Conservation (phyloP, 805 yeast genomes). For the Wickerhamomyces hampshirensis region DNA sequence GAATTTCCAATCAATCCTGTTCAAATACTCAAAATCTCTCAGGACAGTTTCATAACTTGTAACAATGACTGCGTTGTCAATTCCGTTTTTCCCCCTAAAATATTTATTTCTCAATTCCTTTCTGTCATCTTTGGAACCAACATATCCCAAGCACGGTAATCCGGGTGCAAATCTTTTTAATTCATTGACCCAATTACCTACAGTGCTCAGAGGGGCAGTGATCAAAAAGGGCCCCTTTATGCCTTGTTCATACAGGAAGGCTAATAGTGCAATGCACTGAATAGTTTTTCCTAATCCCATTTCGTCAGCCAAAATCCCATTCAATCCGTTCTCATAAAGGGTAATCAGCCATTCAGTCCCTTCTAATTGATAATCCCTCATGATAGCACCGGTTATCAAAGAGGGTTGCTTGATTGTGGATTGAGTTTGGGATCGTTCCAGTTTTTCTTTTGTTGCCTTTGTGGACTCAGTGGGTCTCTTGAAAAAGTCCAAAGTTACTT, state of each 20-base stretch:
- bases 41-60: conserved; percentile 82
- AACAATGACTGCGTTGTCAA: conserved; percentile 48
- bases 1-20: conserved; percentile 65
- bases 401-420: conserved; percentile 44
- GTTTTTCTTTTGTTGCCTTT: conserved; percentile 19
- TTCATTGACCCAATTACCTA: conserved; percentile 81
- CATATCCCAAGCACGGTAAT: conserved; percentile 56
- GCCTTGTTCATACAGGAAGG: conserved; percentile 74
- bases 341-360: conserved; percentile 91
- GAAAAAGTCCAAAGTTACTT: conserved; percentile 21
- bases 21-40: conserved; percentile 56
- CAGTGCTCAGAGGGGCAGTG: conserved; percentile 80
- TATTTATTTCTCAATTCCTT: conserved; percentile 32
- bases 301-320: conserved; percentile 95
- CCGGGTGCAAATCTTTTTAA: conserved; percentile 68
- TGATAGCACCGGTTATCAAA: conserved; percentile 47
- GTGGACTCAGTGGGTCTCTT: conserved; percentile 16
- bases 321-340: conserved; percentile 86
- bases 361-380: conserved; percentile 83
- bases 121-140: conserved; percentile 60
- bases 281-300: conserved; percentile 97
- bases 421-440: conserved; percentile 8
- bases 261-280: conserved; percentile 76
- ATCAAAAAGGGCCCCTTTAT: conserved; percentile 73
- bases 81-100: conserved; percentile 13